Evolutionary conservation across 345 rosid species (phyloP).

Genomic region (Eucalyptus marginata): DNA sequence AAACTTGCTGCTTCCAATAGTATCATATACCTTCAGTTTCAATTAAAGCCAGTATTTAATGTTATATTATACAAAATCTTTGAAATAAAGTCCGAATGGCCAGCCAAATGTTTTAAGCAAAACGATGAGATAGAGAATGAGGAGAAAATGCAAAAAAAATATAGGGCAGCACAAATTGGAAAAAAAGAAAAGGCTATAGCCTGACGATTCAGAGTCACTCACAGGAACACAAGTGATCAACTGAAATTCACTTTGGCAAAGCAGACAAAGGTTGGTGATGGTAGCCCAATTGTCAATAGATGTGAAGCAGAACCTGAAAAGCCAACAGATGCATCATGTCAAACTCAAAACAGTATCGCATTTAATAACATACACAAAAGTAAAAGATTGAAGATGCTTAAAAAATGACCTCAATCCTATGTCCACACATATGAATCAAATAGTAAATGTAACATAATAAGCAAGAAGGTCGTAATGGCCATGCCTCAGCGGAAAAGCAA

Average conservation of each 20-base stretch:
- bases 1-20: conserved; percentile 58
- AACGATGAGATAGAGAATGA: neutral
- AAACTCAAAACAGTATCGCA: neutral
- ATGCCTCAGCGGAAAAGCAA: neutral
- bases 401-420: neutral
- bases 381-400: neutral
- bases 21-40: conserved; percentile 79
- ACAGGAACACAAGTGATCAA: conserved; percentile 94
- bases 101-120: neutral
- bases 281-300: conserved; percentile 98
- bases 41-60: neutral
- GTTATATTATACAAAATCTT: neutral
- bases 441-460: neutral
- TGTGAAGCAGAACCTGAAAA: conserved; percentile 51
- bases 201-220: conserved; percentile 15
- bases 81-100: neutral
- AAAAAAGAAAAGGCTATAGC: neutral
- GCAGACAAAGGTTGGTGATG: conserved; percentile 94
- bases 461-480: neutral
- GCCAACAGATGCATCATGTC: neutral
- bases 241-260: conserved; percentile 95
- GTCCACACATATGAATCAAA: neutral
- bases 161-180: neutral
- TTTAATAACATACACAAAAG: neutral
- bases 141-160: neutral